Conservation (phyloP, 179 eudicot species). For the Actinidia arguta region DNA sequence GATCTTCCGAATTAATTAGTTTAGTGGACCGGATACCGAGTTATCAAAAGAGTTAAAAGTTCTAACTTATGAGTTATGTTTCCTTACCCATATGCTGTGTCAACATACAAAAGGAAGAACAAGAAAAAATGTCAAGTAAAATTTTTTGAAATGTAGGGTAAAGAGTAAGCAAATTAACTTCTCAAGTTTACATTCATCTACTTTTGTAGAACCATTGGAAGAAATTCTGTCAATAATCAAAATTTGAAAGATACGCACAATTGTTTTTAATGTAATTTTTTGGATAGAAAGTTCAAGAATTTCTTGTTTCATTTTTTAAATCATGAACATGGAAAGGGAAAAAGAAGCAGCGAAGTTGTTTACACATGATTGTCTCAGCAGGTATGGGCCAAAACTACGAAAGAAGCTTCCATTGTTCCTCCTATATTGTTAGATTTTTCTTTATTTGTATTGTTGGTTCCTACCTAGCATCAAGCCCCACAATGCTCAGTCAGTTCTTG, state of each 20-base stretch:
- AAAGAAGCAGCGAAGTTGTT: not conserved
- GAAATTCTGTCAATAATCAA: conserved; percentile 24
- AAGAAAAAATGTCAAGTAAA: too few relatives aligned
- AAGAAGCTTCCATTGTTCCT: not conserved
- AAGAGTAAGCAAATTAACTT: too few relatives aligned
- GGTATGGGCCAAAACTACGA: not conserved
- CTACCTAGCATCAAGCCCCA: not conserved
- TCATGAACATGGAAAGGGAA: not conserved
- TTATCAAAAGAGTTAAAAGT: too few relatives aligned
- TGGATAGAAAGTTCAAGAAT: not conserved
- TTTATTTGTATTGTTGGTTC: not conserved
- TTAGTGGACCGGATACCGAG: too few relatives aligned
- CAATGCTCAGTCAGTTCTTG: not conserved
- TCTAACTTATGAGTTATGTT: too few relatives aligned
- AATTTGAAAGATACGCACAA: not conserved
- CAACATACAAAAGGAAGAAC: too few relatives aligned
- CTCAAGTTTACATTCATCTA: too few relatives aligned
- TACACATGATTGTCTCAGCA: too few relatives aligned
- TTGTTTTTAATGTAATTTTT: not conserved
- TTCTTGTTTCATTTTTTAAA: not conserved
- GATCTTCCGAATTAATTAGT: too few relatives aligned
- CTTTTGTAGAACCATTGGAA: too few relatives aligned
- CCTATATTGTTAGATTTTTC: not conserved
- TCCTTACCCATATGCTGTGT: too few relatives aligned
- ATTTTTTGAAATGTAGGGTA: too few relatives aligned